Evolutionary conservation across 164 flowering plant species (phyloP).

Genomic region (Litsea cubeba): DNA sequence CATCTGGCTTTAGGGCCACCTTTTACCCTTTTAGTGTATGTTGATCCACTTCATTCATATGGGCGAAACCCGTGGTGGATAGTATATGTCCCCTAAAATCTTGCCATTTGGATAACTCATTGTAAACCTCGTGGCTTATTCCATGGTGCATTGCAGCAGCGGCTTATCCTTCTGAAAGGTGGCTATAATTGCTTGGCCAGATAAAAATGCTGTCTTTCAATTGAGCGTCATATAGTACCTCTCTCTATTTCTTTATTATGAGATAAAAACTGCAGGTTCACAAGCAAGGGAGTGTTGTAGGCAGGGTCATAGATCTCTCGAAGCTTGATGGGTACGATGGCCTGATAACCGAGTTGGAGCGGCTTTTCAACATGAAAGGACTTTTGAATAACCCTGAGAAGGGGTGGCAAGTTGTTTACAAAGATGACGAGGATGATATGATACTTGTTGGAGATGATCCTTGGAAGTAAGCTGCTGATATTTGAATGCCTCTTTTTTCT

Average conservation of each 20-base stretch:
- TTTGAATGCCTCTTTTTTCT: not conserved
- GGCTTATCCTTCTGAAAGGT: not conserved
- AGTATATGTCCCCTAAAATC: too few relatives aligned
- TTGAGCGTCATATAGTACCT: constrained; percentile 8
- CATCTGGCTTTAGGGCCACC: too few relatives aligned
- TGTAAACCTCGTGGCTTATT: not conserved
- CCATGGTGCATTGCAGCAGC: not conserved
- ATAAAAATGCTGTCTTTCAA: not conserved
- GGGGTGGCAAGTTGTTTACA: constrained; percentile 86
- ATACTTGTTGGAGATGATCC: constrained; percentile 95
- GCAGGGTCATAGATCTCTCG: constrained; percentile 86
- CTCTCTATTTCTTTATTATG: constrained; percentile 18
- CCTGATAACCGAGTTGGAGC: constrained; percentile 63
- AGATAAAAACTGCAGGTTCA: constrained; percentile 62
- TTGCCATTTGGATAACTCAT: too few relatives aligned
- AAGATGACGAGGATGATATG: constrained; percentile 79
- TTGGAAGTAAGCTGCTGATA: constrained; percentile 65
- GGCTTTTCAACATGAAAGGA: constrained; percentile 85
- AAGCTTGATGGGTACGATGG: constrained; percentile 63
- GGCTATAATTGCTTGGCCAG: not conserved
- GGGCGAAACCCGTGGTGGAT: too few relatives aligned
- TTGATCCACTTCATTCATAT: too few relatives aligned
- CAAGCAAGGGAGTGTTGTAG: constrained; percentile 89
- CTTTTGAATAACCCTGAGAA: constrained; percentile 55
- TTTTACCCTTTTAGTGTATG: too few relatives aligned